These are phyloP conservation scores for Pythium rhizo-oryzae DNA, from an alignment of 352 stramenopile species.

Conservation along the genomic window DNA sequence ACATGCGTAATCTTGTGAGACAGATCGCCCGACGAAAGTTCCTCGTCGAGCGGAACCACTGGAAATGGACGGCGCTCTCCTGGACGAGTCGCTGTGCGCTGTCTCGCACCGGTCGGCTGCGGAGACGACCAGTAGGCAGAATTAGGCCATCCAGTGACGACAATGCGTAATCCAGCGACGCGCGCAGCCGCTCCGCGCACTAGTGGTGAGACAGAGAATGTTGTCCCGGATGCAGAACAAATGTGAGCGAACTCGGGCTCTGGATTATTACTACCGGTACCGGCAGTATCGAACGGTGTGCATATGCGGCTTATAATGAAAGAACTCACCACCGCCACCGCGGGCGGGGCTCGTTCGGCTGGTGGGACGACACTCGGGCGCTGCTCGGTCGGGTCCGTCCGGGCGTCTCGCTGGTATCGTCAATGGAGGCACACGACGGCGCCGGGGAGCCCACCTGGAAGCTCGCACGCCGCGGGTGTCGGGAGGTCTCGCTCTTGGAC, in stretches of 20 bases:
- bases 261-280: too few relatives aligned
- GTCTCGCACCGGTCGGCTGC: neutral
- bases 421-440: neutral
- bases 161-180: too few relatives aligned
- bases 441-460: neutral
- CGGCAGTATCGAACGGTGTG: neutral
- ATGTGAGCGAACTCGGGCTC: too few relatives aligned
- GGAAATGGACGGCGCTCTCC: neutral
- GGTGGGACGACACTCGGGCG: neutral
- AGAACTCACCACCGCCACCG: slow-evolving; percentile 4
- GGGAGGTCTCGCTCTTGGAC: neutral
- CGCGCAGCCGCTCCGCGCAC: too few relatives aligned
- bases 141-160: neutral
- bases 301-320: neutral
- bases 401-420: neutral
- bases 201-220: too few relatives aligned
- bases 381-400: neutral
- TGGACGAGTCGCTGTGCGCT: neutral
- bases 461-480: neutral
- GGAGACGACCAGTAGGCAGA: neutral
- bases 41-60: neutral
- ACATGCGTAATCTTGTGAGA: slow-evolving; percentile 15
- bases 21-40: neutral
- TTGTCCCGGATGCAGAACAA: too few relatives aligned
- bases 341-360: neutral